These are phyloP conservation scores for Taiwanofungus camphoratus DNA, from an alignment of 1,284 basidiomycete genomes.

Conservation along the genomic window DNA sequence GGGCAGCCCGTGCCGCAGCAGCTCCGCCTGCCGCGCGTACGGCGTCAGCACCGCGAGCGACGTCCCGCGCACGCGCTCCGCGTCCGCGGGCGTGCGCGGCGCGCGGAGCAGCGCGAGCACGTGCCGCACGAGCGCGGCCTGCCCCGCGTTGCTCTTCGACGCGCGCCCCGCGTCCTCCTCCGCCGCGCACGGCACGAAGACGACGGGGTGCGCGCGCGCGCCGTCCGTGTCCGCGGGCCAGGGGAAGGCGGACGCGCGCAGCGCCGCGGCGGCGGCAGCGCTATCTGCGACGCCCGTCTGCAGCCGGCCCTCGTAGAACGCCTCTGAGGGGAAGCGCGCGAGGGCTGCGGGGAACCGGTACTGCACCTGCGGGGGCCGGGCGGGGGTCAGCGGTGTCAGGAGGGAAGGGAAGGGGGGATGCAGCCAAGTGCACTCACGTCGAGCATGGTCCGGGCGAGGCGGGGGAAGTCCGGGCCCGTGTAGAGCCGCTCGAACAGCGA, in stretches of 20 bases:
- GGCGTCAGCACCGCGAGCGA: constrained; percentile 53
- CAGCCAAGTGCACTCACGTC: constrained; percentile 34
- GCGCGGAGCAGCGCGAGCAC: constrained; percentile 37
- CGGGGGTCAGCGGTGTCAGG: too few relatives aligned
- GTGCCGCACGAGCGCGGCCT: constrained; percentile 42
- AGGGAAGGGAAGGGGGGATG: neutral
- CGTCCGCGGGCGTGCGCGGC: constrained; percentile 13
- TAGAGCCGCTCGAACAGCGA: constrained; percentile 59
- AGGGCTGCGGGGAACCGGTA: constrained; percentile 56
- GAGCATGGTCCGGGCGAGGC: constrained; percentile 52
- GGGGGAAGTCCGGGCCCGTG: constrained; percentile 29
- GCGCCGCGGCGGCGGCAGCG: constrained; percentile 32
- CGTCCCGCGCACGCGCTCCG: constrained; percentile 18
- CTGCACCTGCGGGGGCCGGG: constrained; percentile 37
- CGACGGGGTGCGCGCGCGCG: constrained; percentile 40
- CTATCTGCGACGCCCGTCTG: constrained; percentile 40
- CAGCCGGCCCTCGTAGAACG: constrained; percentile 53
- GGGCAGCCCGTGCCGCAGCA: constrained; percentile 37
- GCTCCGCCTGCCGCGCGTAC: constrained; percentile 49
- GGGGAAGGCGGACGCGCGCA: constrained; percentile 42
- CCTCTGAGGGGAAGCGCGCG: constrained; percentile 52
- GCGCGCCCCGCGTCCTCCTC: constrained; percentile 55
- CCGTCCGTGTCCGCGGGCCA: constrained; percentile 42
- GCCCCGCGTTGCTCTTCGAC: constrained; percentile 57
- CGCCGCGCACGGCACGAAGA: constrained; percentile 49